Conservation (phyloP, 345 rosid genomes). For the Jatropha curcas region DNA sequence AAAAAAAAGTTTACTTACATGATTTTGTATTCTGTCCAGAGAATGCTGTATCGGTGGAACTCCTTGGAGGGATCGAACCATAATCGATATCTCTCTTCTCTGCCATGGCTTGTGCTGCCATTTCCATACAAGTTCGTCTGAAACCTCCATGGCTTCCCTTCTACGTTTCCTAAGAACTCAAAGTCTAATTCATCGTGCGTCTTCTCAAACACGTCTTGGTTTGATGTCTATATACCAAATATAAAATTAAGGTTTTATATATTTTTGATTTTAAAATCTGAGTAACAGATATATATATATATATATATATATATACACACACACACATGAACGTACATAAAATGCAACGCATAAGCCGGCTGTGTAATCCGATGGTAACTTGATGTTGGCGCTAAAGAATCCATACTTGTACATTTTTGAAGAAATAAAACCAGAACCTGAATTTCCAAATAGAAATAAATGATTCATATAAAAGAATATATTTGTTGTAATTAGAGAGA, state of each 20-base stretch:
- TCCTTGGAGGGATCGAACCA: slow-evolving; percentile 94
- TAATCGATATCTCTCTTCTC: slow-evolving; percentile 86
- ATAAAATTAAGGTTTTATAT: too few species aligned
- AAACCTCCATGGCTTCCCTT: slow-evolving; percentile 89
- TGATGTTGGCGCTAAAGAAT: slow-evolving; percentile 83
- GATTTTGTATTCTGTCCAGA: slow-evolving; percentile 73
- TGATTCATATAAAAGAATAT: too few species aligned
- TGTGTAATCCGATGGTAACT: slow-evolving; percentile 75
- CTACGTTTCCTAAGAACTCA: slow-evolving; percentile 83
- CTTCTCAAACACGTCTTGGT: slow-evolving; percentile 76
- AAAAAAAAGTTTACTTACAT: slow-evolving; percentile 57
- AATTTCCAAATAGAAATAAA: too few species aligned
- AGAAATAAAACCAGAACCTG: slow-evolving; percentile 91
- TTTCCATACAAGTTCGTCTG: slow-evolving; percentile 92
- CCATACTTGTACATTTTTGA: slow-evolving; percentile 81
- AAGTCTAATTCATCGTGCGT: slow-evolving; percentile 90
- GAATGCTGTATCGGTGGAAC: slow-evolving; percentile 83
- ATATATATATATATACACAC: too few species aligned
- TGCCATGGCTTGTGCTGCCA: slow-evolving; percentile 85
- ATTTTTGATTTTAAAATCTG: too few species aligned
- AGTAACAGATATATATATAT: too few species aligned
- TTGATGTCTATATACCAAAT: slow-evolving; percentile 67
- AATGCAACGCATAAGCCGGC: slow-evolving; percentile 93
- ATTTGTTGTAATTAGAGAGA: too few species aligned
- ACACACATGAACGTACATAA: slow-evolving; percentile 67